phyloP scores from a whole-genome alignment of 352 stramenopile species.

The Globisporangium mamillatum region DNA sequence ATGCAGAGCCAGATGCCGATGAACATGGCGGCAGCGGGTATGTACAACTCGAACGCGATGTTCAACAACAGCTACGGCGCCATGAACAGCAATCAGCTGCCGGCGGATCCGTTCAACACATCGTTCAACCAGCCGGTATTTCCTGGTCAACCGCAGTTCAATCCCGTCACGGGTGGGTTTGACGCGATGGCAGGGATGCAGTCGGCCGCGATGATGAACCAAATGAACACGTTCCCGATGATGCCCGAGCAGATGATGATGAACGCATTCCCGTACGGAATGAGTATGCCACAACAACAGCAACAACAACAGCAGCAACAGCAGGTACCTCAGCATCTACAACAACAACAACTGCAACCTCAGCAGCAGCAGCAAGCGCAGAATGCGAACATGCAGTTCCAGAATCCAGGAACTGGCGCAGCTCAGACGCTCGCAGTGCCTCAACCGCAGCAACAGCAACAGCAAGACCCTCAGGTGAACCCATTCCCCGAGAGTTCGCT shows the following conservation, averaged over 20 bases:
- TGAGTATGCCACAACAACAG: slow-evolving; percentile 25
- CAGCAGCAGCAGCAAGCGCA: slow-evolving; percentile 17
- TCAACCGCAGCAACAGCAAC: slow-evolving; percentile 23
- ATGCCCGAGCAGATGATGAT: slow-evolving; percentile 47
- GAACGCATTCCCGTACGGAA: slow-evolving; percentile 37
- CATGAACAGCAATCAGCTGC: slow-evolving; percentile 41
- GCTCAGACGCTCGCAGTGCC: not conserved
- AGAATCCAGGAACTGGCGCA: slow-evolving; percentile 2
- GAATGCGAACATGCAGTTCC: slow-evolving; percentile 17
- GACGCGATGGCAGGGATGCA: slow-evolving; percentile 39
- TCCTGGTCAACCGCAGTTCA: slow-evolving; percentile 21
- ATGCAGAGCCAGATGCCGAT: slow-evolving; percentile 50
- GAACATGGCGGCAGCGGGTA: slow-evolving; percentile 32
- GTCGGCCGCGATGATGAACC: slow-evolving; percentile 44
- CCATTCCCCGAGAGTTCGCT: slow-evolving; percentile 27
- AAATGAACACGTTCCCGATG: slow-evolving; percentile 50
- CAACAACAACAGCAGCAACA: slow-evolving; percentile 14
- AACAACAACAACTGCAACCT: slow-evolving; percentile 18
- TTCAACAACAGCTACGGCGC: slow-evolving; percentile 26
- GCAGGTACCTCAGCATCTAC: slow-evolving; percentile 2
- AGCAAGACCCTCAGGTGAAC: slow-evolving; percentile 19
- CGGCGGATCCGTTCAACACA: slow-evolving; percentile 66
- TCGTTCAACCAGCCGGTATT: slow-evolving; percentile 45
- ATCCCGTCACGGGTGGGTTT: slow-evolving; percentile 16
- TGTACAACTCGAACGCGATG: slow-evolving; percentile 38